phyloP scores from a whole-genome alignment of 441 rosid genomes.

The Hura crepitans region DNA sequence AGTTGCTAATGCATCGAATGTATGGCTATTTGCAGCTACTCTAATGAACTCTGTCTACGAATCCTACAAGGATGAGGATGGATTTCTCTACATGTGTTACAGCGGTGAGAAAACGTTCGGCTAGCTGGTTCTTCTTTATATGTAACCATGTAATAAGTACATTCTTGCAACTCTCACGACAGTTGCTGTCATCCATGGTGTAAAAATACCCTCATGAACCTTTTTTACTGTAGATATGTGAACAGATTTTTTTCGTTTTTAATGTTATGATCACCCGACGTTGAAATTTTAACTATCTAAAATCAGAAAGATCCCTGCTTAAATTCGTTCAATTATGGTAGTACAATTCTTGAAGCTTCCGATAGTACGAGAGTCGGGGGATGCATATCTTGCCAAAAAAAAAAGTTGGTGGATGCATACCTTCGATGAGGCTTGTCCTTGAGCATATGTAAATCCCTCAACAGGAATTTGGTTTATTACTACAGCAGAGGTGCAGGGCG shows the following conservation, averaged over 20 bases:
- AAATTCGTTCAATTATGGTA: no score
- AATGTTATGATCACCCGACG: background rate
- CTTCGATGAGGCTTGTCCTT: no score
- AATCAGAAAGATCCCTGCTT: background rate
- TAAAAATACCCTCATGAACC: background rate
- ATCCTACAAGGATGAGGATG: conserved; percentile 79
- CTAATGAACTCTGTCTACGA: conserved; percentile 60
- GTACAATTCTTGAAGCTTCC: no score
- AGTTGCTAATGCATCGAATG: background rate
- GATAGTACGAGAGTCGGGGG: no score
- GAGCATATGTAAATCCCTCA: no score
- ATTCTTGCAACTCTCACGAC: background rate
- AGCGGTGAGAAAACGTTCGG: conserved; percentile 92
- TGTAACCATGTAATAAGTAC: conserved; percentile 4
- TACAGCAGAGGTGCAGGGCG: no score
- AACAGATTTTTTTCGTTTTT: background rate
- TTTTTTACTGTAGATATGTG: background rate
- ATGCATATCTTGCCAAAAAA: no score
- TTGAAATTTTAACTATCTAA: background rate
- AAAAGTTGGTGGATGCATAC: no score
- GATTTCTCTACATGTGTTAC: conserved; percentile 84
- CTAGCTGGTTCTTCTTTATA: conserved; percentile 7
- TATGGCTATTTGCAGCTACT: conserved; percentile 45
- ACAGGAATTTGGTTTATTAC: no score
- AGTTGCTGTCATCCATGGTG: conserved; percentile 1